These are phyloP conservation scores for Russula foetens DNA, from an alignment of 768 basidiomycete species.

Conservation along the genomic window DNA sequence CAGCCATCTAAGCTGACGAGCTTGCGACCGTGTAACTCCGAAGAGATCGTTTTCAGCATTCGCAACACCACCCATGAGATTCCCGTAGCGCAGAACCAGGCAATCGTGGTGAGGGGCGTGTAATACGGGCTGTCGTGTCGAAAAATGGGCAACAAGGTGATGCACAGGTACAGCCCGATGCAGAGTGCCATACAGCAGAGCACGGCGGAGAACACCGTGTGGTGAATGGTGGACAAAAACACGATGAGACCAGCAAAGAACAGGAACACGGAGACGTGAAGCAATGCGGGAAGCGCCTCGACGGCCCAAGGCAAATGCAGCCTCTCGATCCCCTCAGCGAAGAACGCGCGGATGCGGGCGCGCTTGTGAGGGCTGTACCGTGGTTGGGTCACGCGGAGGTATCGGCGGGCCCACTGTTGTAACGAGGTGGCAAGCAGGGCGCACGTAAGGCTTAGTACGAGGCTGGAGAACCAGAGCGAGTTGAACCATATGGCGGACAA, in stretches of 20 bases:
- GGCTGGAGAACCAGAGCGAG: slow-evolving; percentile 11
- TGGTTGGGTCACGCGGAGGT: slow-evolving; percentile 10
- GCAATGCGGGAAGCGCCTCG: slow-evolving; percentile 23
- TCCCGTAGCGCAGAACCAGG: slow-evolving; percentile 12
- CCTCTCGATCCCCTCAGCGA: slow-evolving; percentile 11
- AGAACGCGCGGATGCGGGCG: slow-evolving; percentile 10
- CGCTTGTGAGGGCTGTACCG: slow-evolving; percentile 12
- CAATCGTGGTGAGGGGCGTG: slow-evolving; percentile 18
- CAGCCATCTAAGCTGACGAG: slow-evolving; percentile 11
- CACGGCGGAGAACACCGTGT: slow-evolving; percentile 1
- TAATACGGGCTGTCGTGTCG: slow-evolving; percentile 20
- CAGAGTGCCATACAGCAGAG: slow-evolving; percentile 7
- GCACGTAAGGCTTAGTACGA: slow-evolving; percentile 12
- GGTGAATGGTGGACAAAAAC: slow-evolving; percentile 31
- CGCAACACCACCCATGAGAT: slow-evolving; percentile 7
- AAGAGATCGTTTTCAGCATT: neutral
- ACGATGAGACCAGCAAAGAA: slow-evolving; percentile 43
- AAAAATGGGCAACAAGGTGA: slow-evolving; percentile 15
- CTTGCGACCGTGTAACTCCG: slow-evolving; percentile 8
- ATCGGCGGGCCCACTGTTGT: slow-evolving; percentile 16
- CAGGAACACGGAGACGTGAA: slow-evolving; percentile 43
- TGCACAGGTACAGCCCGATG: slow-evolving; percentile 6
- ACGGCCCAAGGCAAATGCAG: slow-evolving; percentile 4
- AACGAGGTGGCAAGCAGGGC: slow-evolving; percentile 6
- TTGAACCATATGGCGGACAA: slow-evolving; percentile 8